Evolutionary conservation across 805 yeast genomes (phyloP).

Genomic region (Wickerhamiella cacticola): DNA sequence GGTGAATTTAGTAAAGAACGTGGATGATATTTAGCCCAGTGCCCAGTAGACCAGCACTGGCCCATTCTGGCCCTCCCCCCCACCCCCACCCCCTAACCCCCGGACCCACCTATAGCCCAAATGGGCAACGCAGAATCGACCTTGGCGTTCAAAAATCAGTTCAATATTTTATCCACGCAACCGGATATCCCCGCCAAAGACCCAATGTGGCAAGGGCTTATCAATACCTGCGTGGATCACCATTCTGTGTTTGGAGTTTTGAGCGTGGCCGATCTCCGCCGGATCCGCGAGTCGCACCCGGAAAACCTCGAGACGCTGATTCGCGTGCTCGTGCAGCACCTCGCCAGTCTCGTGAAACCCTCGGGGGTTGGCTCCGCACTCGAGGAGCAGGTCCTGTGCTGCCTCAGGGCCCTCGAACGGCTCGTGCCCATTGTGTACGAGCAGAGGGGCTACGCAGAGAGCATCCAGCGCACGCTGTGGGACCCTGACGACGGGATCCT

Average conservation of each 20-base stretch:
- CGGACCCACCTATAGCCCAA: not conserved
- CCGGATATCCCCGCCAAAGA: conserved; percentile 29
- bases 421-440: conserved; percentile 61
- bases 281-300: conserved; percentile 45
- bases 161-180: conserved; percentile 37
- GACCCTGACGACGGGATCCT: not conserved
- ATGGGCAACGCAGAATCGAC: conserved; percentile 75
- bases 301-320: conserved; percentile 47
- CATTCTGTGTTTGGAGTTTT: conserved; percentile 49
- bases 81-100: not conserved
- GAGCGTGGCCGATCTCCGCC: conserved; percentile 45
- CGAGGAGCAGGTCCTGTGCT: conserved; percentile 39
- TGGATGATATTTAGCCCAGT: no score
- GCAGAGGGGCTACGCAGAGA: conserved; percentile 25
- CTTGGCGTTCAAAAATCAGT: conserved; percentile 46
- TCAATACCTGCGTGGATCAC: conserved; percentile 40
- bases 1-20: no score
- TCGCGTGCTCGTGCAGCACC: conserved; percentile 30
- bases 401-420: conserved; percentile 52
- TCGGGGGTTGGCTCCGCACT: conserved; percentile 23
- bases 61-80: not conserved
- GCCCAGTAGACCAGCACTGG: no score
- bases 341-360: conserved; percentile 24
- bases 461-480: conserved; percentile 1
- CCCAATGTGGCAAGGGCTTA: conserved; percentile 30